Evolutionary conservation across 441 rosid genomes (phyloP).

Genomic region (Pelargonium cotyledonis): DNA sequence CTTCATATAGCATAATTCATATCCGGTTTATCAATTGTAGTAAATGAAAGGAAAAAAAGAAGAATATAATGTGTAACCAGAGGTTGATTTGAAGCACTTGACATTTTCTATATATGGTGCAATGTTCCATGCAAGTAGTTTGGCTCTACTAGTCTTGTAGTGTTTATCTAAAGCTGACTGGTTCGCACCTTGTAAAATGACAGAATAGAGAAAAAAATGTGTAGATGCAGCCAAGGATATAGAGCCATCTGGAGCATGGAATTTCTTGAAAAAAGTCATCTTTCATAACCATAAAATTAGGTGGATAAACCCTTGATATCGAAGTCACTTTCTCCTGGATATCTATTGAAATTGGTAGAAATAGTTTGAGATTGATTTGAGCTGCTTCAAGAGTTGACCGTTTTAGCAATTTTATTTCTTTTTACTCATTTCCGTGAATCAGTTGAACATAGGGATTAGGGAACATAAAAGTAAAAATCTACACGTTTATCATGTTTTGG

Average conservation of each 20-base stretch:
- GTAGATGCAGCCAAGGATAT: background rate
- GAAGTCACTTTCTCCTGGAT: background rate
- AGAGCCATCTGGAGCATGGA: too few relatives aligned
- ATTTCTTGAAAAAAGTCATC: too few relatives aligned
- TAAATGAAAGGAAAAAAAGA: too few relatives aligned
- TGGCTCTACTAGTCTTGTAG: background rate
- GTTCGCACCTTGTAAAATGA: background rate
- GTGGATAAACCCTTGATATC: background rate
- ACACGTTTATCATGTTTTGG: background rate
- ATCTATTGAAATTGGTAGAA: background rate
- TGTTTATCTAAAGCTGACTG: background rate
- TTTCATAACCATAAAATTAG: background rate
- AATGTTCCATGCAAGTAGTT: too few relatives aligned
- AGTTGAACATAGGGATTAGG: background rate
- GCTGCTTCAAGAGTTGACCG: background rate
- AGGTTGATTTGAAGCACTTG: too few relatives aligned
- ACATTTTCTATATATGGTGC: too few relatives aligned
- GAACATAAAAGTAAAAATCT: background rate
- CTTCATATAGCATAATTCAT: background rate
- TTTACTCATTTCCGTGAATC: background rate
- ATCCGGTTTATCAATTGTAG: too few relatives aligned
- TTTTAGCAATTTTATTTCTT: background rate
- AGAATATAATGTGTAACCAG: too few relatives aligned
- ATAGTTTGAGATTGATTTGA: background rate
- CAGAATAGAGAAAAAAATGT: background rate